Evolutionary conservation across 768 basidiomycete species (phyloP), one percentile per base, ranked within the genome.

Genomic region (Amanita phalloides): DNA sequence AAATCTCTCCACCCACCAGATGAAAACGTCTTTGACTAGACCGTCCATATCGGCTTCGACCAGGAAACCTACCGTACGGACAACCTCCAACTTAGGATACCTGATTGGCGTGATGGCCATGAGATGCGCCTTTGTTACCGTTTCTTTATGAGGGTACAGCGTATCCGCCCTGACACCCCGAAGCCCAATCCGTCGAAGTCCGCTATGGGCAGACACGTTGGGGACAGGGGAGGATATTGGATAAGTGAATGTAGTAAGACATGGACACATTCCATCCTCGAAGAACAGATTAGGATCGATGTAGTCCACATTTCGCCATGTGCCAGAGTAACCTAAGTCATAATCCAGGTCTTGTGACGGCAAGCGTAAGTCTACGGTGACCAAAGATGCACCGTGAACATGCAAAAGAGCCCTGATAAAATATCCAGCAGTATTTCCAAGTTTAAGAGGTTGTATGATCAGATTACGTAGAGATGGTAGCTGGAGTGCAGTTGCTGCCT

Each of bases 1-100:
- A 53, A 77, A 78, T 46, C 61, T 67, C 56, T 77, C 74, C 25
- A 71, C 68, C 77, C 77, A 79, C 71, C 72, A 74, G 28, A 78
- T 75, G 56, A 76, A 78, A 14, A 76, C 62, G 47, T 78, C 73
- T 64, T 69, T 71, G 51, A 72, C 67, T 45, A 71, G 54, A 37
- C 55, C 56, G 58, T 77, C 72, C 52, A 66, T 61, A 48, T 72
- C 67, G 17, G 75, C 67, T 21, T 74, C 76, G 17, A 73, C 74
- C 39, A 76, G 58, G 58, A 72, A 76, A 2, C 70, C 74, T 11
- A 76, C 66, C 20, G 72, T 76, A 53, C 73, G 70, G 25, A 78
- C 66, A 32, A 70, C 60, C 59, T 77, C 72, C 26, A 79, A 63
- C 45, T 59, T 64, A 20, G 77, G 76, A 57, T 72, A 77, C 48